These are phyloP conservation scores for Nakazawaea wyomingensis DNA, from an alignment of 805 yeast species.

Conservation along the genomic window DNA sequence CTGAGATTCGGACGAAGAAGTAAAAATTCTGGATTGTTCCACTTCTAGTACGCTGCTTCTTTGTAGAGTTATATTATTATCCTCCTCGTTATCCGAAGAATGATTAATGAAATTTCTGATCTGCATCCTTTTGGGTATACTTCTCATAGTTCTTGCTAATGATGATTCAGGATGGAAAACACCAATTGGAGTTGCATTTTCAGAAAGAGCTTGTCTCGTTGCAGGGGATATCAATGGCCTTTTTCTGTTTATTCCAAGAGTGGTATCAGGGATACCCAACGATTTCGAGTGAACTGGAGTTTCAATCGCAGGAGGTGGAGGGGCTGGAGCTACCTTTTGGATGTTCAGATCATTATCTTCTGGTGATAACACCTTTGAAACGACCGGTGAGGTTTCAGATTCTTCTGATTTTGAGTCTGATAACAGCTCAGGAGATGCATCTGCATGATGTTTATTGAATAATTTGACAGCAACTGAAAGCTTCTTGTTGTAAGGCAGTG, in stretches of 20 bases:
- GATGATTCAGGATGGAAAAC: too few relatives aligned
- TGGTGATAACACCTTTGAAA: background rate
- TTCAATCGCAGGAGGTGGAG: background rate
- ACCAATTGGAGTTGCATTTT: background rate
- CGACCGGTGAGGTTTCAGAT: background rate
- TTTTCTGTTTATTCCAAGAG: conserved; percentile 1
- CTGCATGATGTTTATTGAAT: too few relatives aligned
- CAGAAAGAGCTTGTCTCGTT: background rate
- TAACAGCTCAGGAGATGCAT: too few relatives aligned
- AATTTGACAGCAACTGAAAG: too few relatives aligned
- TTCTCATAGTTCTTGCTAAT: too few relatives aligned
- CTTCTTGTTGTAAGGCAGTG: too few relatives aligned
- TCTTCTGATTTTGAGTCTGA: too few relatives aligned
- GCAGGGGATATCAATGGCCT: background rate
- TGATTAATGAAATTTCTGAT: background rate
- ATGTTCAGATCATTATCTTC: background rate
- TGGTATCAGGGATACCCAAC: background rate
- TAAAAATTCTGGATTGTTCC: background rate
- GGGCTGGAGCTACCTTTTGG: background rate
- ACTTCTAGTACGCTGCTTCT: conserved; percentile 4
- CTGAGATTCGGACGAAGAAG: background rate
- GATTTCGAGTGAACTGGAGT: background rate
- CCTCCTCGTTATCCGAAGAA: background rate
- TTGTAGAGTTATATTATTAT: background rate
- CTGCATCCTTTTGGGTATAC: background rate